A percentile compares a stretch with the other conserved stretches of the same genome.
These are phyloP conservation scores for Xylariaceae sp. DNA, from an alignment of 2,329 filamentous ascomycete genomes.

Conservation along the genomic window DNA sequence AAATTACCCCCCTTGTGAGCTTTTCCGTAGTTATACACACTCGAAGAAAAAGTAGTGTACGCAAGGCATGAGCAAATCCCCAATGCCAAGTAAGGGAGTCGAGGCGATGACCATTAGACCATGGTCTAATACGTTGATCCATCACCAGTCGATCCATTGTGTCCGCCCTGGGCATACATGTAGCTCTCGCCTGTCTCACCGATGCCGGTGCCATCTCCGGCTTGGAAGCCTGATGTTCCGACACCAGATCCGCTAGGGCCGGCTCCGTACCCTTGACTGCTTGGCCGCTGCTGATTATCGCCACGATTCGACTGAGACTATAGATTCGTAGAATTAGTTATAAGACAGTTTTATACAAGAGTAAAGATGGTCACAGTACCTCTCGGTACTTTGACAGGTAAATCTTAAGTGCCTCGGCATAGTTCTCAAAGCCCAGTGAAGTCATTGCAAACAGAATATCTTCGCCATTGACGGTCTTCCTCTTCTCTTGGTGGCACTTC, in stretches of 20 bases:
- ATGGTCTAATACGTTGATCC: slow-evolving; percentile 41
- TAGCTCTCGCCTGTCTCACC: slow-evolving; percentile 47
- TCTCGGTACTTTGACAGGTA: slow-evolving; percentile 97
- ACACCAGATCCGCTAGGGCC: slow-evolving; percentile 39
- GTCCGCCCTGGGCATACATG: slow-evolving; percentile 54
- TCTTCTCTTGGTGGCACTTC: slow-evolving; percentile 98
- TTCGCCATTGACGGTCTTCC: slow-evolving; percentile 98
- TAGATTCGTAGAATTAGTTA: slow-evolving; percentile 38
- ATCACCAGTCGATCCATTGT: slow-evolving; percentile 58
- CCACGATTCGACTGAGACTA: slow-evolving; percentile 79
- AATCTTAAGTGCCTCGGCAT: slow-evolving; percentile 95
- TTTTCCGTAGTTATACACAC: slow-evolving; percentile 35
- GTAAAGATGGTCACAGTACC: slow-evolving; percentile 55
- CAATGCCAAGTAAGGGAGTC: slow-evolving; percentile 8
- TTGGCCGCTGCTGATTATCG: slow-evolving; percentile 50
- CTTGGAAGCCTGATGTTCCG: slow-evolving; percentile 43
- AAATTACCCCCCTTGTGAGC: slow-evolving; percentile 3
- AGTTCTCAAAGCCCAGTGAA: slow-evolving; percentile 97
- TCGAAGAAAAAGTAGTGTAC: slow-evolving; percentile 24
- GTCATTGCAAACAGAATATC: slow-evolving; percentile 99
- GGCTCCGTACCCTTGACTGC: slow-evolving; percentile 51
- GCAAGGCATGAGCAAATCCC: slow-evolving; percentile 18
- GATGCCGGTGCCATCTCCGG: slow-evolving; percentile 42
- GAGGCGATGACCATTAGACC: slow-evolving; percentile 8
- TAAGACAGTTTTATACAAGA: not conserved